These are phyloP conservation scores for Apostasia ramifera DNA, from an alignment of 106 monocot genomes.

Conservation along the genomic window DNA sequence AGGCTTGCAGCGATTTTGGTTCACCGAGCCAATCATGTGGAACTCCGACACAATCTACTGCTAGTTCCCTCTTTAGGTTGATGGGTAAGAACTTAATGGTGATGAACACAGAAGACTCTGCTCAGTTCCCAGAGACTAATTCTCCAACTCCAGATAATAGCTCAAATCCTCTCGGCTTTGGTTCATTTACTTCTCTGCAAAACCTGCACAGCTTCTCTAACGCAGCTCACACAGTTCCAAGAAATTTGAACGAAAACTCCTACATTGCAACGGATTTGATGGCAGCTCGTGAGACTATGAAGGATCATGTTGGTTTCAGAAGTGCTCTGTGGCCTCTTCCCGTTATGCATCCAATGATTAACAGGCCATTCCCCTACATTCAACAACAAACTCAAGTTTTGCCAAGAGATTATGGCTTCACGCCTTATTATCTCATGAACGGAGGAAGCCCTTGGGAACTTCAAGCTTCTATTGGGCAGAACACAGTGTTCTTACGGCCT, in stretches of 20 bases:
- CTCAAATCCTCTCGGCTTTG: conserved; percentile 3
- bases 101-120: conserved; percentile 31
- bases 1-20: conserved; percentile 5
- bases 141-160: conserved; percentile 7
- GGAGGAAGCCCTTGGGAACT: too few species aligned
- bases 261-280: too few species aligned
- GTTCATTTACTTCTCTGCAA: neutral
- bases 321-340: too few species aligned
- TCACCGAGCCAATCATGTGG: conserved; percentile 20
- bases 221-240: conserved; percentile 11
- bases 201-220: conserved; percentile 7
- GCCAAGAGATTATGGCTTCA: too few species aligned
- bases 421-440: too few species aligned
- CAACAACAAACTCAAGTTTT: too few species aligned
- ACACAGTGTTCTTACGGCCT: too few species aligned
- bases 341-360: too few species aligned
- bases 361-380: too few species aligned
- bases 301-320: neutral
- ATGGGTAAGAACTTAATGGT: conserved; percentile 79
- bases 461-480: too few species aligned
- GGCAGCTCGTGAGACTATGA: neutral
- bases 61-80: conserved; percentile 50
- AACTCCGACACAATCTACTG: conserved; percentile 9
- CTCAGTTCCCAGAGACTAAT: conserved; percentile 4
- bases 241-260: too few species aligned